Base-by-base conservation (phyloP, 208 protist genomes). In the Leptomonas pyrrhocoris region DNA sequence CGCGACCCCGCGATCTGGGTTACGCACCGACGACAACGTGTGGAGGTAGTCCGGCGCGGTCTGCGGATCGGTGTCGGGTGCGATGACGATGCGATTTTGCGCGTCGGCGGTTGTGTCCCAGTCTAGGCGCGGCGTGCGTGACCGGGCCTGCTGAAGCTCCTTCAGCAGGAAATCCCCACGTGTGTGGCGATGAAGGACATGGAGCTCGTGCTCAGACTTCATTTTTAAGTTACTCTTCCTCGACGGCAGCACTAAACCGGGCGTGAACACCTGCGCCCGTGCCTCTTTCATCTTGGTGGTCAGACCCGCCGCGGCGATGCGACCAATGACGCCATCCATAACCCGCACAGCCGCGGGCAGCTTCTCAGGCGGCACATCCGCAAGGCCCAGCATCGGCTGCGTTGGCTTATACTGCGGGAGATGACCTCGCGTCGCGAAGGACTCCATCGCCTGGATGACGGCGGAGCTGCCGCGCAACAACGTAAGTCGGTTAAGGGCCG, bases 61-160 rank as follows among this genome's bases (percentile, higher is more conserved):
- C 31, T 55, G 28, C 16, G 60, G 63, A 8, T 70, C 63, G 0
- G 55, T 49, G 45, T 73, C 71, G 5, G 88, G 89, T 27, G 67
- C 73, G 4, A 94, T 82, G 30, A 94, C 68, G 56, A 96, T 96
- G 74, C 85, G 85, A 31, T 69, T 45, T 5, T 86, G 83, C 12
- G 66, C 84, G 71, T 96, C 92, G 13, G 85, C 60, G 16, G 64
- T 76, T 19, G 91, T 73, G 30, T 81, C 88, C 89, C 92, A 96
- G 30, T 89, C 80, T 23, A 34, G 62, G 19, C 58, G 69, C 12
- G 85, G 77, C 28, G 93, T 50, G 27, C 58, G 72, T 28, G 28
- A 16, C 19, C 73, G 87, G 9, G 62, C 64, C 34, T 43, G 27
- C 46, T 67, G 53, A 12, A 77, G 71, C 31, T 65, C 56, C 23